Evolutionary conservation across 148 eudicot genomes (phyloP).

Genomic region (Polygonum aviculare): DNA sequence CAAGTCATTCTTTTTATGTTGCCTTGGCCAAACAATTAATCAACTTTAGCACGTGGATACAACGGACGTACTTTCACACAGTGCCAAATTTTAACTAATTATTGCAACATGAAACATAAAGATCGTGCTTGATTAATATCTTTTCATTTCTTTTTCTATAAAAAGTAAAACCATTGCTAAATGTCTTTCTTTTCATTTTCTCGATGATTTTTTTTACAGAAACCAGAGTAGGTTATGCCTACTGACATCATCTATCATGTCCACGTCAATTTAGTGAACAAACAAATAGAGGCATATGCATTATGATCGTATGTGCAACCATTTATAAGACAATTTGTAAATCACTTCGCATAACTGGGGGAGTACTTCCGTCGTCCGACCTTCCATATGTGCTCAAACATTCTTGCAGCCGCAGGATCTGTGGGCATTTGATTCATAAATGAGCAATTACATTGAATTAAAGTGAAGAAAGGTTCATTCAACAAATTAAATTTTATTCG

Average conservation of each 20-base stretch:
- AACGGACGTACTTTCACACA: neutral
- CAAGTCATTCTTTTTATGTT: neutral
- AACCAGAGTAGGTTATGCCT: neutral
- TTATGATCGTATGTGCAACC: neutral
- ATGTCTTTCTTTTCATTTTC: neutral
- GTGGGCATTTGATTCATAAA: neutral
- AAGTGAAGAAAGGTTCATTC: neutral
- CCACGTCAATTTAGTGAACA: neutral
- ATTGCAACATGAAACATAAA: neutral
- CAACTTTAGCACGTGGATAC: neutral
- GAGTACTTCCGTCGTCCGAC: conserved; percentile 62
- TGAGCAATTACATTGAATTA: neutral
- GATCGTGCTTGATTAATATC: neutral
- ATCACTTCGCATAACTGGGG: conserved; percentile 55
- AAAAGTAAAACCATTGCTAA: neutral
- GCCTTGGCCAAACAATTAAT: neutral
- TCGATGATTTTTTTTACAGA: neutral
- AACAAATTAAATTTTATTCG: too few species aligned
- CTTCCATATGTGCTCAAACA: conserved; percentile 91
- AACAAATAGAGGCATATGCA: neutral
- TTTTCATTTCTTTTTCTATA: neutral
- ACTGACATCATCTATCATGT: neutral
- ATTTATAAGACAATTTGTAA: neutral
- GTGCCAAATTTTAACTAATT: neutral
- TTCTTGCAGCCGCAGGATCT: conserved; percentile 93